Evolutionary conservation across 345 rosid species (phyloP).

Genomic region (Bruguiera sexangula): DNA sequence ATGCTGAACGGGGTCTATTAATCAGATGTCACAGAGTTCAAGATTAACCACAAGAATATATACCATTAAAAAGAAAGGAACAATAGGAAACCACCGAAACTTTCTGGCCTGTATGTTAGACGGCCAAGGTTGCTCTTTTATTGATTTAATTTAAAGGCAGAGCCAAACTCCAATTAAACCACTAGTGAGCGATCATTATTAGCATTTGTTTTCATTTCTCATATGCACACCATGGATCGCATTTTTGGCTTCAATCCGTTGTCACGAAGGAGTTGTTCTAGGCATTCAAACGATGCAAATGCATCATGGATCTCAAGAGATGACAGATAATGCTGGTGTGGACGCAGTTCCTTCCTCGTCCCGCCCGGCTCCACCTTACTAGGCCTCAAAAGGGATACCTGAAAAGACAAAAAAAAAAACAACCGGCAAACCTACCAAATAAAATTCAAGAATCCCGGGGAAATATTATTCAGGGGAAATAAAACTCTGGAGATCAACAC

Average conservation of each 20-base stretch:
- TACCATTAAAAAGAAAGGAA: too few relatives aligned
- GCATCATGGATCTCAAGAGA: conserved; percentile 9
- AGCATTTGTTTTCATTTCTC: too few relatives aligned
- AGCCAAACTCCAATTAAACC: too few relatives aligned
- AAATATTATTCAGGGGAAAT: background rate
- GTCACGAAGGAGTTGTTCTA: background rate
- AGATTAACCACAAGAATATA: too few relatives aligned
- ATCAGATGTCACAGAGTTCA: too few relatives aligned
- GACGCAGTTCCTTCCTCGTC: conserved; percentile 4
- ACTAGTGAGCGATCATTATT: too few relatives aligned
- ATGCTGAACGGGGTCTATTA: too few relatives aligned
- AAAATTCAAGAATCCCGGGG: background rate
- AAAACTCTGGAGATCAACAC: background rate
- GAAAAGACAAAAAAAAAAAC: background rate
- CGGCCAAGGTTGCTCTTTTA: background rate
- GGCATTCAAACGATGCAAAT: background rate
- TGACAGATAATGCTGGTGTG: conserved; percentile 3
- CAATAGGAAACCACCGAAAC: too few relatives aligned
- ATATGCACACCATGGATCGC: background rate
- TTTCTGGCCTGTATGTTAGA: background rate
- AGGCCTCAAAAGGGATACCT: background rate
- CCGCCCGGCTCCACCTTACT: background rate
- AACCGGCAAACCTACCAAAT: conserved; percentile 19
- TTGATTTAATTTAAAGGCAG: background rate
- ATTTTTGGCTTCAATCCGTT: background rate